These are phyloP conservation scores for Gastrolobium bilobum DNA, from an alignment of 306 rosid species.

Conservation along the genomic window DNA sequence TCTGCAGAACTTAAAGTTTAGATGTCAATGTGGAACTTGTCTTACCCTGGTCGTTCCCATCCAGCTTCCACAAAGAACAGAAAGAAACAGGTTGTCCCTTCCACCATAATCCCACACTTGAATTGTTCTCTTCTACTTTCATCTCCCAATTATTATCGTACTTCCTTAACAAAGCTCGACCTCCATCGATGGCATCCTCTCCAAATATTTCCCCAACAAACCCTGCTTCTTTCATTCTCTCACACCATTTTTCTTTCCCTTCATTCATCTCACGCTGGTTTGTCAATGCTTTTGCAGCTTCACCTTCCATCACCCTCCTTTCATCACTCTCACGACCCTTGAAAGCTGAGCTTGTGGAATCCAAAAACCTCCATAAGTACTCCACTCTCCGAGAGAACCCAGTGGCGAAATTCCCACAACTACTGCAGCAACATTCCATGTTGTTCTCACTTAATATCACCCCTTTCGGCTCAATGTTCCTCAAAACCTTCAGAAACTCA, in stretches of 20 bases:
- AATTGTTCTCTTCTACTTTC: slow-evolving; percentile 73
- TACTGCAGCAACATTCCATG: slow-evolving; percentile 76
- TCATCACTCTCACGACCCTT: slow-evolving; percentile 83
- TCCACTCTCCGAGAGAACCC: slow-evolving; percentile 75
- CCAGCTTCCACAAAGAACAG: slow-evolving; percentile 81
- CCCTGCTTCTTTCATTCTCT: slow-evolving; percentile 78
- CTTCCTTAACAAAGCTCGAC: slow-evolving; percentile 82
- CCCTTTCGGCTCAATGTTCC: slow-evolving; percentile 76
- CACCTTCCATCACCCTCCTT: slow-evolving; percentile 91
- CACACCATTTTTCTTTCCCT: slow-evolving; percentile 83
- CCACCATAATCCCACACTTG: slow-evolving; percentile 80
- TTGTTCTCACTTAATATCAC: slow-evolving; percentile 84
- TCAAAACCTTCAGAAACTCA: slow-evolving; percentile 62
- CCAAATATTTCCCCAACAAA: slow-evolving; percentile 65
- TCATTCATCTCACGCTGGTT: slow-evolving; percentile 79
- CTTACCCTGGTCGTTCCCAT: slow-evolving; percentile 27
- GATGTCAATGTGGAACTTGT: slow-evolving; percentile 41
- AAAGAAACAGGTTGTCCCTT: slow-evolving; percentile 84
- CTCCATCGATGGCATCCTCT: slow-evolving; percentile 82
- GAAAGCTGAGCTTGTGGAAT: slow-evolving; percentile 83
- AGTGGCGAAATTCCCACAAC: slow-evolving; percentile 70
- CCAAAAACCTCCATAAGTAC: slow-evolving; percentile 82
- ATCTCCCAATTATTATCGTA: slow-evolving; percentile 90
- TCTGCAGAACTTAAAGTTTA: slow-evolving; percentile 1
- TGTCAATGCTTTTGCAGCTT: slow-evolving; percentile 82